These are phyloP conservation scores for Solanum arcanum DNA, from an alignment of 257 asterid species.

Conservation along the genomic window DNA sequence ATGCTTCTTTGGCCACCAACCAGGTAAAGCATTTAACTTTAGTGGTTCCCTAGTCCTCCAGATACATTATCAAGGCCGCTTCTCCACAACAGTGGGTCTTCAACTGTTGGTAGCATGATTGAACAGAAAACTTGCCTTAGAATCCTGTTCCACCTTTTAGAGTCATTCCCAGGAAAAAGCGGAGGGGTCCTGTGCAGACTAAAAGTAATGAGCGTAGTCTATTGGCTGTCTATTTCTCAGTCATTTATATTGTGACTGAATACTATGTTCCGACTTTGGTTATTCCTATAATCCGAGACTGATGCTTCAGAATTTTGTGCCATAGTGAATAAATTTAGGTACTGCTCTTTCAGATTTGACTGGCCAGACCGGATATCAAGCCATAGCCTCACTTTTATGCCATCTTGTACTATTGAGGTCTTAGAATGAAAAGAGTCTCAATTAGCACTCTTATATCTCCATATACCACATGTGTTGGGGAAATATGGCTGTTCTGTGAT, in stretches of 20 bases:
- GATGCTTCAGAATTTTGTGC: neutral
- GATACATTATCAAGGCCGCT: neutral
- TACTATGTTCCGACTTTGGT: neutral
- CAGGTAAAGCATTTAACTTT: neutral
- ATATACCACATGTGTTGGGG: neutral
- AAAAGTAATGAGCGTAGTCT: neutral
- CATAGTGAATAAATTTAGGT: neutral
- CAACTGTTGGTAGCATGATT: neutral
- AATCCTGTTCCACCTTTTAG: neutral
- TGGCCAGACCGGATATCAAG: neutral
- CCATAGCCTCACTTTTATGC: neutral
- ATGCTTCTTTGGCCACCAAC: neutral
- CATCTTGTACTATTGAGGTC: neutral
- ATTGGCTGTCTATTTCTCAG: neutral
- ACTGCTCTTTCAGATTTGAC: neutral
- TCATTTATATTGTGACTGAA: neutral
- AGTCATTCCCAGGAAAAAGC: neutral
- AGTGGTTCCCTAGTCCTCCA: neutral
- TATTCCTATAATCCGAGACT: neutral
- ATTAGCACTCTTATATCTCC: neutral
- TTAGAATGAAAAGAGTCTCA: neutral
- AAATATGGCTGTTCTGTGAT: neutral
- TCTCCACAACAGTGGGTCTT: neutral
- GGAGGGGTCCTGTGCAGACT: neutral
- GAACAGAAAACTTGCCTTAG: neutral